phyloP scores from a whole-genome alignment of 139 green algal species.

The Pycnococcus provasolii region DNA sequence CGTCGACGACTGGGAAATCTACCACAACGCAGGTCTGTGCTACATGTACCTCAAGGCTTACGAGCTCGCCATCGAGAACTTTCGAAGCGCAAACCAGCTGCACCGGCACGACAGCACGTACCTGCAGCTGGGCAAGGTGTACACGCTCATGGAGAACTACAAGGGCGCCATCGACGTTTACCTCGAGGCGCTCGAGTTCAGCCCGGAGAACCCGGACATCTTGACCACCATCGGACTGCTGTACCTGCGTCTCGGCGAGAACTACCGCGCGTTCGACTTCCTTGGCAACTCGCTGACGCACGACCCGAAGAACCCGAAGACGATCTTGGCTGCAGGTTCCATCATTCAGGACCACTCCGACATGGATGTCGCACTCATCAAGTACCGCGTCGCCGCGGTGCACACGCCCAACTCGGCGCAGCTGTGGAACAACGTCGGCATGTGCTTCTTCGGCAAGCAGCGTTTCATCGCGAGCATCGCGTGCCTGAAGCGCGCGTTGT shows the following conservation, averaged over 20 bases:
- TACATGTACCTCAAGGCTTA: slow-evolving; percentile 43
- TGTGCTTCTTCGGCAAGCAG: slow-evolving; percentile 77
- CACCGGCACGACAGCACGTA: slow-evolving; percentile 61
- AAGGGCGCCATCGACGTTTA: slow-evolving; percentile 24
- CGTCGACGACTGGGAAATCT: slow-evolving; percentile 61
- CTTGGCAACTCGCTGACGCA: slow-evolving; percentile 49
- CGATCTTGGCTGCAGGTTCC: slow-evolving; percentile 58
- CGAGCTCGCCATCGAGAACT: slow-evolving; percentile 47
- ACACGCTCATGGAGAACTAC: slow-evolving; percentile 24
- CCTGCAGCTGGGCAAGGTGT: slow-evolving; percentile 52
- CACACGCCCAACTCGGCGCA: slow-evolving; percentile 53
- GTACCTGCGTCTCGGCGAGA: slow-evolving; percentile 59
- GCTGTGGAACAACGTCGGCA: slow-evolving; percentile 81
- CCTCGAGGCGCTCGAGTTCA: slow-evolving; percentile 37
- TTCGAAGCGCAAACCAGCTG: slow-evolving; percentile 47
- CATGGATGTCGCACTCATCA: slow-evolving; percentile 64
- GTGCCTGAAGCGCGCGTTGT: slow-evolving; percentile 61
- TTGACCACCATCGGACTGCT: slow-evolving; percentile 61
- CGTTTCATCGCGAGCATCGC: slow-evolving; percentile 59
- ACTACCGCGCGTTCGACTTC: slow-evolving; percentile 53
- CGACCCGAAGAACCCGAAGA: slow-evolving; percentile 53
- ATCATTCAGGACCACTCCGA: slow-evolving; percentile 66
- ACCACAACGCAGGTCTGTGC: slow-evolving; percentile 59
- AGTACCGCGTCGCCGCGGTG: slow-evolving; percentile 64
- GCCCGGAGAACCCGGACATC: slow-evolving; percentile 58